Percentiles rank a stretch among this genome's conserved stretches.
phyloP scores from a whole-genome alignment of 2,329 filamentous ascomycete species.

The Penicillium decumbens region DNA sequence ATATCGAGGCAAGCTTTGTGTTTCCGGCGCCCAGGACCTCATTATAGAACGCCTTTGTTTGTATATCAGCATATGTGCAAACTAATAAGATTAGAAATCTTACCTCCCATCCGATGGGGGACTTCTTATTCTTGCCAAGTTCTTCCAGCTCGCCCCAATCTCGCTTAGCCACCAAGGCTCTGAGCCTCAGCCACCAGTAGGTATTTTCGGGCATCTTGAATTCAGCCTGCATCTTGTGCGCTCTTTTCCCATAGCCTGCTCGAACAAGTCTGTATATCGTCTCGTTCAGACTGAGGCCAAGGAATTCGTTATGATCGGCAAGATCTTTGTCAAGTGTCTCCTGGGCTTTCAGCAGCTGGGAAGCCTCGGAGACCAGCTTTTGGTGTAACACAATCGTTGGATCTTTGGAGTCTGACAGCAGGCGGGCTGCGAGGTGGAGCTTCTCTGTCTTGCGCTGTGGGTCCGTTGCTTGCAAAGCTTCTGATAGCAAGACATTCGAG shows the following conservation, averaged over 20 bases:
- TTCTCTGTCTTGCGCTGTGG: conserved; percentile 72
- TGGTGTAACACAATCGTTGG: conserved; percentile 61
- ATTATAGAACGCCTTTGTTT: conserved; percentile 82
- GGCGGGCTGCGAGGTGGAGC: conserved; percentile 75
- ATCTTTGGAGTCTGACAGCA: conserved; percentile 81
- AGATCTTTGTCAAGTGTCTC: conserved; percentile 82
- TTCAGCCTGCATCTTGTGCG: conserved; percentile 81
- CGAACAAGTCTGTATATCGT: conserved; percentile 85
- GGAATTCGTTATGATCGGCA: conserved; percentile 58
- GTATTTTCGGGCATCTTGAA: conserved; percentile 92
- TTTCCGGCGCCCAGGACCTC: conserved; percentile 85
- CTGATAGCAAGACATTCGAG: conserved; percentile 77
- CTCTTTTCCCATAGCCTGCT: conserved; percentile 75
- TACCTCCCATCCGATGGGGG: conserved; percentile 94
- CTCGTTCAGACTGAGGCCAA: conserved; percentile 81
- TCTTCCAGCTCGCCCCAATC: conserved; percentile 94
- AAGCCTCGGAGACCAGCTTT: conserved; percentile 71
- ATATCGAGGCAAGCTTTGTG: conserved; percentile 73
- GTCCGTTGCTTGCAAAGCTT: conserved; percentile 71
- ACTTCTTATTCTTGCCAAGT: conserved; percentile 67
- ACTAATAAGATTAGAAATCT: conserved; percentile 33
- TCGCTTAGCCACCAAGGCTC: conserved; percentile 81
- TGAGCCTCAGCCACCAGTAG: conserved; percentile 78
- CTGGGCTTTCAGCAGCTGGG: conserved; percentile 75
- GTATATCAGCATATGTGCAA: conserved; percentile 28